phyloP scores from a whole-genome alignment of 257 asterid species.

The Cynanchum wilfordii region DNA sequence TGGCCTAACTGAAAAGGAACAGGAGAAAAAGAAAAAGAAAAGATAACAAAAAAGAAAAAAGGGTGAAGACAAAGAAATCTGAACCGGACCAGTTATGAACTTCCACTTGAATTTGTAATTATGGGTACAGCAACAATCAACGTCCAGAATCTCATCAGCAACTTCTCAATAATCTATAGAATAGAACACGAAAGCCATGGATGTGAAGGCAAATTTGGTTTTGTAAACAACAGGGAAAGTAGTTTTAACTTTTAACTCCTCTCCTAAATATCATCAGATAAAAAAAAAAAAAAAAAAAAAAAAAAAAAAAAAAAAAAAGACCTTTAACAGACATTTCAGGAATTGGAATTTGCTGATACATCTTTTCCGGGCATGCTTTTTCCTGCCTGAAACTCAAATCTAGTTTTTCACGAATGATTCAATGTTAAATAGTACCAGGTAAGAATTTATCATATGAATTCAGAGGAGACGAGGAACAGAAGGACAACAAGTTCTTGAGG shows the following conservation, averaged over 20 bases:
- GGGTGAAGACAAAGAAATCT: background rate
- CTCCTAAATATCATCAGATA: background rate
- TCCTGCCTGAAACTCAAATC: slow-evolving; percentile 12
- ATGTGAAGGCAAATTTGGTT: background rate
- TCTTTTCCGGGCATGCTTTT: slow-evolving; percentile 3
- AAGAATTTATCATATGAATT: background rate
- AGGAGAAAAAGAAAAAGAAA: background rate
- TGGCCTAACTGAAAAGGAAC: background rate
- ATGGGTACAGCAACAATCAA: background rate
- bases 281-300: no score
- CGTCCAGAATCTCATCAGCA: slow-evolving; percentile 14
- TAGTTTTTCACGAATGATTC: background rate
- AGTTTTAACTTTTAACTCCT: no score
- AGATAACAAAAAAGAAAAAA: no score
- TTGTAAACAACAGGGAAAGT: background rate
- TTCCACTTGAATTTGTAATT: slow-evolving; percentile 6
- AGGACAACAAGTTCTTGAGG: slow-evolving; percentile 3
- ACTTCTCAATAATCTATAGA: slow-evolving; percentile 4
- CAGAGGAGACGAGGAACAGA: background rate
- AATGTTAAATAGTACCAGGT: background rate
- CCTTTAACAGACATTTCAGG: slow-evolving; percentile 8
- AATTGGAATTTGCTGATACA: slow-evolving; percentile 2
- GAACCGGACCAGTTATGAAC: background rate
- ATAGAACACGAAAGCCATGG: background rate
- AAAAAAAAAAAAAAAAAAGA: no score